These are phyloP conservation scores for Chlorella sp. DNA, from an alignment of 139 green algal genomes.

Conservation along the genomic window DNA sequence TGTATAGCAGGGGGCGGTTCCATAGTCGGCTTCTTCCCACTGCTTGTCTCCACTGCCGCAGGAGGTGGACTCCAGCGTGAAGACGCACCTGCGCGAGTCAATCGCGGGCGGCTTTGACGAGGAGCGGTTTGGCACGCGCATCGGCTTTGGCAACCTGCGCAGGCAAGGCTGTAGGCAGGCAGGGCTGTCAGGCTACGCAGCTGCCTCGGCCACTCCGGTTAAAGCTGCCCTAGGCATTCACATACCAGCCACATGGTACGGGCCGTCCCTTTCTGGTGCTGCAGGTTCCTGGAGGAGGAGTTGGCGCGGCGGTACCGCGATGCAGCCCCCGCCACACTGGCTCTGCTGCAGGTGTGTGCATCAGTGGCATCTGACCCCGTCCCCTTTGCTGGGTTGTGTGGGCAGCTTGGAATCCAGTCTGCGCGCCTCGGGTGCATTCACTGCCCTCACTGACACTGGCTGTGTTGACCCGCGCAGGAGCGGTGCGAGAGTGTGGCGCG, in stretches of 20 bases:
- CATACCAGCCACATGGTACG: neutral
- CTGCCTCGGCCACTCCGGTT: too few relatives aligned
- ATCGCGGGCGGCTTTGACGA: slow-evolving; percentile 90
- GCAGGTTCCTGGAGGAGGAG: slow-evolving; percentile 88
- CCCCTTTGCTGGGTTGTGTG: too few relatives aligned
- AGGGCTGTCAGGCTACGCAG: neutral
- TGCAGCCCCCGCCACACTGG: slow-evolving; percentile 83
- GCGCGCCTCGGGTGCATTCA: too few relatives aligned
- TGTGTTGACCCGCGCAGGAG: slow-evolving; percentile 48
- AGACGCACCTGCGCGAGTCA: slow-evolving; percentile 65
- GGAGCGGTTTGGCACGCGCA: slow-evolving; percentile 74
- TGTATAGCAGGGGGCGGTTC: too few relatives aligned
- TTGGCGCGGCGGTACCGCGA: slow-evolving; percentile 84
- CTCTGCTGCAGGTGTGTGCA: slow-evolving; percentile 62
- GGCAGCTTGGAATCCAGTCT: too few relatives aligned
- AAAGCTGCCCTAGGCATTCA: too few relatives aligned
- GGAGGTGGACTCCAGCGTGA: slow-evolving; percentile 73
- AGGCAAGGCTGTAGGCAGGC: slow-evolving; percentile 28
- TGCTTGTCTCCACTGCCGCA: too few relatives aligned
- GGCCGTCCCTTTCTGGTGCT: neutral
- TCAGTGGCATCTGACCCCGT: too few relatives aligned
- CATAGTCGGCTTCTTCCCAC: too few relatives aligned
- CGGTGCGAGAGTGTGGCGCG: slow-evolving; percentile 69
- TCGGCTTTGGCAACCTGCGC: slow-evolving; percentile 87
- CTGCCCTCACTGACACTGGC: too few relatives aligned